phyloP scores from a whole-genome alignment of 106 monocot genomes.

The Platanthera zijinensis region DNA sequence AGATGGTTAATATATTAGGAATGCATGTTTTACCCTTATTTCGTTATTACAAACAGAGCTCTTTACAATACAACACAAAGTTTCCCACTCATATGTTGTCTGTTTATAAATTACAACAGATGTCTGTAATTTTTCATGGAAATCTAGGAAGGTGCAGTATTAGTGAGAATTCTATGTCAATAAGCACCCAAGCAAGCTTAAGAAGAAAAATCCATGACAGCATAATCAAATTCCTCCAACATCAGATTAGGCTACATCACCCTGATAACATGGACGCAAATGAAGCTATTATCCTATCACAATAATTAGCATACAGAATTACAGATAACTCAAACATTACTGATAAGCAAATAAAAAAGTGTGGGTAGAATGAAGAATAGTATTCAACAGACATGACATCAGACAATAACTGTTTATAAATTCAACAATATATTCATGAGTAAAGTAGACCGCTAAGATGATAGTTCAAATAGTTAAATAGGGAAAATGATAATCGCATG shows the following conservation, averaged over 20 bases:
- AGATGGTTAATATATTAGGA: no score
- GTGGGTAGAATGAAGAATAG: not conserved
- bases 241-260: not conserved
- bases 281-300: not conserved
- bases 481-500: no score
- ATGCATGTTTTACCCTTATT: no score
- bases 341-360: not conserved
- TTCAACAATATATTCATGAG: not conserved
- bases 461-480: not conserved
- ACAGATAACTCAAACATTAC: not conserved
- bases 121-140: not conserved
- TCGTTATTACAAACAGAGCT: no score
- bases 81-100: no score
- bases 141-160: not conserved
- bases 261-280: not conserved
- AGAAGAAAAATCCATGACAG: slow-evolving; percentile 1
- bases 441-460: not conserved
- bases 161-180: not conserved
- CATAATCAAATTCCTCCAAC: not conserved
- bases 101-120: not conserved
- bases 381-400: not conserved
- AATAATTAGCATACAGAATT: not conserved
- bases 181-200: not conserved
- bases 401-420: not conserved
- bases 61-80: no score